phyloP scores from a whole-genome alignment of 768 basidiomycete genomes.

The Psilocybe sp. region DNA sequence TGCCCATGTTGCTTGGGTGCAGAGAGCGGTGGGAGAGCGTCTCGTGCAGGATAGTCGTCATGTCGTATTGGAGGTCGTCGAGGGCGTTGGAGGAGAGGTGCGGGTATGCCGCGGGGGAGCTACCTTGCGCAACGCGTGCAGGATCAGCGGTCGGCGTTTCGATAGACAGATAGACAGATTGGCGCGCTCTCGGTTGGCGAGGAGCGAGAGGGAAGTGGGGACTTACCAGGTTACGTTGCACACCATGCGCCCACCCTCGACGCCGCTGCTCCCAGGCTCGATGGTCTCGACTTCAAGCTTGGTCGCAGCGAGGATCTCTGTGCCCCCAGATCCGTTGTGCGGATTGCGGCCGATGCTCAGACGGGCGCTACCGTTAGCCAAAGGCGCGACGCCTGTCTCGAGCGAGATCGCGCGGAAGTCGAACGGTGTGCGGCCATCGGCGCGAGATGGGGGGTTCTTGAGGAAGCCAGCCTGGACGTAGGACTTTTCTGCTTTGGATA shows the following conservation, averaged over 20 bases:
- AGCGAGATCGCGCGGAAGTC: slow-evolving; percentile 71
- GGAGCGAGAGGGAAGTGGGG: background rate
- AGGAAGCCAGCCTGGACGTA: slow-evolving; percentile 70
- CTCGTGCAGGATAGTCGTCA: slow-evolving; percentile 59
- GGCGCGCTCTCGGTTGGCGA: background rate
- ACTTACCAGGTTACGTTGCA: slow-evolving; percentile 79
- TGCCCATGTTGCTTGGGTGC: slow-evolving; percentile 61
- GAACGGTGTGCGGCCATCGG: slow-evolving; percentile 67
- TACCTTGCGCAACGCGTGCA: slow-evolving; percentile 33
- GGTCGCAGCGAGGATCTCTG: slow-evolving; percentile 74
- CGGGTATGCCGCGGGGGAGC: slow-evolving; percentile 82
- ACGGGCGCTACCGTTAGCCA: slow-evolving; percentile 83
- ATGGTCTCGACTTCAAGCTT: slow-evolving; percentile 77
- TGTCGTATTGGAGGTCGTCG: slow-evolving; percentile 76
- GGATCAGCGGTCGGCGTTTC: slow-evolving; percentile 3
- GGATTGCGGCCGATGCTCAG: slow-evolving; percentile 64
- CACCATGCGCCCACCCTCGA: slow-evolving; percentile 58
- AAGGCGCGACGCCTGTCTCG: slow-evolving; percentile 74
- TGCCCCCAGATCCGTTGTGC: slow-evolving; percentile 58
- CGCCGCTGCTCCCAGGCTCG: slow-evolving; percentile 39
- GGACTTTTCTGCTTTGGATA: slow-evolving; percentile 79
- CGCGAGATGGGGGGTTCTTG: slow-evolving; percentile 58
- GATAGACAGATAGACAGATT: background rate
- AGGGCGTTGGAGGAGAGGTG: slow-evolving; percentile 57
- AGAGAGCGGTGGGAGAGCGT: slow-evolving; percentile 67